Percentiles rank a stretch among this genome's conserved stretches.
These are phyloP conservation scores for Aureobasidium sp. DNA, from an alignment of 2,329 filamentous ascomycete genomes.

Conservation along the genomic window DNA sequence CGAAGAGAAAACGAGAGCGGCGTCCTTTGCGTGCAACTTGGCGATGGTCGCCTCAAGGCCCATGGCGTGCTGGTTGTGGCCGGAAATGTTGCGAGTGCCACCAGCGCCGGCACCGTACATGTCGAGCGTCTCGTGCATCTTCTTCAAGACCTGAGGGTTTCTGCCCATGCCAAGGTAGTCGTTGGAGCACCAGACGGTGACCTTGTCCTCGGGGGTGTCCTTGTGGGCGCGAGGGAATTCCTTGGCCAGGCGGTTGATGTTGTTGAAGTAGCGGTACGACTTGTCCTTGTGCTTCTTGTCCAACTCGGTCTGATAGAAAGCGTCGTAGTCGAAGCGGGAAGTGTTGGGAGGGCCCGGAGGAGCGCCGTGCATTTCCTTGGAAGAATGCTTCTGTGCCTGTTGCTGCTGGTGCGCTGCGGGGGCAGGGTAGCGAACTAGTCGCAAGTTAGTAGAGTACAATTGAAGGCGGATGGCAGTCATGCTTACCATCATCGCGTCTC, in stretches of 20 bases:
- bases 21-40: slow-evolving; percentile 84
- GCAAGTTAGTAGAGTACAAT: neutral
- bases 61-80: slow-evolving; percentile 92
- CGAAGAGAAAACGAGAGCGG: slow-evolving; percentile 88
- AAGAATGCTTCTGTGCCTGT: neutral
- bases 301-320: slow-evolving; percentile 78
- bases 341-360: slow-evolving; percentile 43
- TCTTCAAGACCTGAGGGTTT: slow-evolving; percentile 76
- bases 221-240: slow-evolving; percentile 95
- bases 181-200: slow-evolving; percentile 98
- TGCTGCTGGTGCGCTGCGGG: neutral
- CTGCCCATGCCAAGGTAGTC: slow-evolving; percentile 98
- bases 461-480: no score
- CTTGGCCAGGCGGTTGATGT: slow-evolving; percentile 96
- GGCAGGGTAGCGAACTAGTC: slow-evolving; percentile 13
- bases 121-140: slow-evolving; percentile 92
- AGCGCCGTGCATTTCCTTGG: slow-evolving; percentile 8
- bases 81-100: slow-evolving; percentile 94
- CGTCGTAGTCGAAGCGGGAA: slow-evolving; percentile 78
- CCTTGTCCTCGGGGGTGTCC: slow-evolving; percentile 70
- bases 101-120: slow-evolving; percentile 92
- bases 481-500: slow-evolving; percentile 46
- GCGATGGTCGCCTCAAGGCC: slow-evolving; percentile 74
- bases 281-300: slow-evolving; percentile 99
- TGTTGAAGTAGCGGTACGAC: slow-evolving; percentile 99